Conservation (phyloP, 2,329 filamentous ascomycete species). For the Paracoccidioides lutzii region DNA sequence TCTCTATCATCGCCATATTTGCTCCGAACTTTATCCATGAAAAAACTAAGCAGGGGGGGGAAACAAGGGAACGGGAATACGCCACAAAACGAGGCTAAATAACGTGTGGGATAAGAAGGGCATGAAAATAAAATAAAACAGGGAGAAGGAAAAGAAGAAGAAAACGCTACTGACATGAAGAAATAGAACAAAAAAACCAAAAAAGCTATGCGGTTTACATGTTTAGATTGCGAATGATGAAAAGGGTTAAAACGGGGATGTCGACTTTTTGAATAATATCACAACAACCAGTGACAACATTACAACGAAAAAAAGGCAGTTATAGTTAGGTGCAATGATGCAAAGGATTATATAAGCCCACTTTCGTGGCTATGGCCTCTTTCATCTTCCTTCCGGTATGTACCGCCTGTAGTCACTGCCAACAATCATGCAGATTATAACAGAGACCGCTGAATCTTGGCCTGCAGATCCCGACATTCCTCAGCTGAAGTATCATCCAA, state of each 20-base stretch:
- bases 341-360: background rate
- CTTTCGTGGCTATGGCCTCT: background rate
- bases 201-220: background rate
- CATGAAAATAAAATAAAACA: background rate
- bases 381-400: background rate
- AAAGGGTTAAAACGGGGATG: background rate
- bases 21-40: background rate
- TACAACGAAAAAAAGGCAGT: too few relatives aligned
- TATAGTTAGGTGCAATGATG: too few relatives aligned
- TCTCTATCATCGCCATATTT: background rate
- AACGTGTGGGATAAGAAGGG: background rate
- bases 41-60: background rate
- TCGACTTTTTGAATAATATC: background rate
- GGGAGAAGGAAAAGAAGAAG: background rate
- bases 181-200: background rate
- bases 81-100: background rate
- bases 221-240: background rate
- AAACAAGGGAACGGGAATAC: background rate
- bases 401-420: background rate
- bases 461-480: slow-evolving; percentile 28
- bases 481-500: slow-evolving; percentile 28
- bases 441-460: slow-evolving; percentile 21
- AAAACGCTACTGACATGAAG: background rate
- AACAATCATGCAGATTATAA: background rate
- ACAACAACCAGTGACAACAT: background rate